A percentile compares a stretch with the other conserved stretches of the same genome.
Conservation (phyloP, 371 early-diverging fungal species). For the Amoeboradix gromovi region DNA sequence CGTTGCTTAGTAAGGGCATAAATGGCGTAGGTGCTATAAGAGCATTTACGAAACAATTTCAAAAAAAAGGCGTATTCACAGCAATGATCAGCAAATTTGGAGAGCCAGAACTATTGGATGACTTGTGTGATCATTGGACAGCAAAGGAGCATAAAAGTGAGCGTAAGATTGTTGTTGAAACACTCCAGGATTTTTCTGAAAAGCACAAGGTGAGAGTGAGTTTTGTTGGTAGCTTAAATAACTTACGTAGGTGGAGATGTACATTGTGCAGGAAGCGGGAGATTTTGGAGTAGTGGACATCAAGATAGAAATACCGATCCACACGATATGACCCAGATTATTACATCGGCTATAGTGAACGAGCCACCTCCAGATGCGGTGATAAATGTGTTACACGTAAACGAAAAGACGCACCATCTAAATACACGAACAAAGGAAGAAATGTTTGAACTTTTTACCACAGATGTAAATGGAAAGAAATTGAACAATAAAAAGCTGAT, state of each 20-base stretch:
- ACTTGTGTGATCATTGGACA: slow-evolving; percentile 31
- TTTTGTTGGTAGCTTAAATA: too few relatives aligned
- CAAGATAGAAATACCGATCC: slow-evolving; percentile 4
- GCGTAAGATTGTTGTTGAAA: slow-evolving; percentile 26
- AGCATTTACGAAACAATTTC: slow-evolving; percentile 7
- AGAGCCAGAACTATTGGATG: slow-evolving; percentile 24
- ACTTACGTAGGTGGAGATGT: slow-evolving; percentile 61
- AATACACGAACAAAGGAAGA: slow-evolving; percentile 17
- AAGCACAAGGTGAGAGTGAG: slow-evolving; percentile 35
- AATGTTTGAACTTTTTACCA: slow-evolving; percentile 15
- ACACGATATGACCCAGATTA: slow-evolving; percentile 7
- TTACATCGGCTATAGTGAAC: slow-evolving; percentile 7
- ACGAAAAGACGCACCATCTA: slow-evolving; percentile 17
- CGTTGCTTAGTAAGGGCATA: slow-evolving; percentile 11
- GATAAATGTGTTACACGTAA: slow-evolving; percentile 9
- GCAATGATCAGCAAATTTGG: slow-evolving; percentile 7
- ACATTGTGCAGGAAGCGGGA: slow-evolving; percentile 35
- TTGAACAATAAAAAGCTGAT: slow-evolving; percentile 11
- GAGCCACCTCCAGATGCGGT: slow-evolving; percentile 5
- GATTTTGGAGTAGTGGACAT: slow-evolving; percentile 7
- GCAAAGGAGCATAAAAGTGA: slow-evolving; percentile 35
- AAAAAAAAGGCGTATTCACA: slow-evolving; percentile 1
- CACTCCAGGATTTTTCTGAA: slow-evolving; percentile 31
- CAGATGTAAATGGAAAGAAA: slow-evolving; percentile 16
- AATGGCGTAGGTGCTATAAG: slow-evolving; percentile 10